A percentile compares a stretch with the other conserved stretches of the same genome.
These are phyloP conservation scores for Misopates orontium DNA, from an alignment of 257 asterid genomes.

Conservation along the genomic window DNA sequence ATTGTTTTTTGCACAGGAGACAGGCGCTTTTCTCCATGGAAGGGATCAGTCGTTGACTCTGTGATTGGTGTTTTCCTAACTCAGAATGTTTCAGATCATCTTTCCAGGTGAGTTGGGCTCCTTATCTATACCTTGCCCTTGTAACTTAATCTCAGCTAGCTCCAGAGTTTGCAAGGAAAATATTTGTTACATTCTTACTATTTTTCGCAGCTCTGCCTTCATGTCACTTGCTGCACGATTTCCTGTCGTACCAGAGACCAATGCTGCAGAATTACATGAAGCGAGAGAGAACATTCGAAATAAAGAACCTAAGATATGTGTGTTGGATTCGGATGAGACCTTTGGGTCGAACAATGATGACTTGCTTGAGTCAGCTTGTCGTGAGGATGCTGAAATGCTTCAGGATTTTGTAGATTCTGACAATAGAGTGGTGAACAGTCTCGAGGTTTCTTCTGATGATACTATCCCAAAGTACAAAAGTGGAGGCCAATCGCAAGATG, in stretches of 20 bases:
- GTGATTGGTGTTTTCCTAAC: slow-evolving; percentile 77
- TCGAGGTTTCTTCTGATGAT: slow-evolving; percentile 30
- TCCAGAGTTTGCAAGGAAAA: slow-evolving; percentile 7
- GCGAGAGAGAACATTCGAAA: slow-evolving; percentile 31
- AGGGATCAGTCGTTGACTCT: slow-evolving; percentile 79
- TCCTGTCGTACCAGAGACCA: slow-evolving; percentile 39
- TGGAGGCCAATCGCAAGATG: slow-evolving; percentile 37
- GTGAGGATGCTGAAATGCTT: slow-evolving; percentile 36
- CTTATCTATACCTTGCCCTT: slow-evolving; percentile 12
- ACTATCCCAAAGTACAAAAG: slow-evolving; percentile 32
- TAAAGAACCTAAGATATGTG: slow-evolving; percentile 48
- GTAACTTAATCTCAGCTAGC: neutral
- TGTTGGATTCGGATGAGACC: slow-evolving; percentile 43
- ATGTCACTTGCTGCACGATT: slow-evolving; percentile 66
- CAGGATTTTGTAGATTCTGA: slow-evolving; percentile 35
- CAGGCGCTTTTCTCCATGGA: slow-evolving; percentile 73
- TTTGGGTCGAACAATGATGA: slow-evolving; percentile 43
- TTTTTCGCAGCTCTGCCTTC: slow-evolving; percentile 67
- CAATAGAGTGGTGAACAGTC: slow-evolving; percentile 36
- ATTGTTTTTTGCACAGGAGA: slow-evolving; percentile 48
- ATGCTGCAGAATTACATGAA: slow-evolving; percentile 39
- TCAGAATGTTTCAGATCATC: slow-evolving; percentile 75
- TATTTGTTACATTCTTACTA: slow-evolving; percentile 9
- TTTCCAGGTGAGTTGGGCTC: slow-evolving; percentile 56
- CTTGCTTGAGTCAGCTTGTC: slow-evolving; percentile 32